Conservation (phyloP, 2,329 filamentous ascomycete genomes). For the Xylariales sp. region DNA sequence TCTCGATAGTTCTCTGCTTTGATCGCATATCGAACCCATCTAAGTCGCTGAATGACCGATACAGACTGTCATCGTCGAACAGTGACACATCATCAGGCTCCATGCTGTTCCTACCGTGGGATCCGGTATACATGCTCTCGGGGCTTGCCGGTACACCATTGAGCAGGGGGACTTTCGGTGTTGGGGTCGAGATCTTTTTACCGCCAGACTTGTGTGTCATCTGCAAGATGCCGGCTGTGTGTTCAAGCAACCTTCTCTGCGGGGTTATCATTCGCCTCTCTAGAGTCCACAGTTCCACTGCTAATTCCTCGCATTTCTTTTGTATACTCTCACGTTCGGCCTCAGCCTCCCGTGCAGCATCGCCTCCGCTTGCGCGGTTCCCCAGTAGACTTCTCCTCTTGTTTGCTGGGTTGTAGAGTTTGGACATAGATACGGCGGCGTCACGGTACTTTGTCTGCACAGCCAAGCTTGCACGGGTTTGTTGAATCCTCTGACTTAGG, state of each 20-base stretch:
- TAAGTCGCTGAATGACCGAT: constrained; percentile 62
- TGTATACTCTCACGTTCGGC: constrained; percentile 70
- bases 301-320: constrained; percentile 80
- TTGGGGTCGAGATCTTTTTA: constrained; percentile 42
- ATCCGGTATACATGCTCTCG: constrained; percentile 70
- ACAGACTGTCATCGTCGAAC: constrained; percentile 76
- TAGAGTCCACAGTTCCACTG: constrained; percentile 72
- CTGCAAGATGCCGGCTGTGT: constrained; percentile 89
- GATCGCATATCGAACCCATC: constrained; percentile 37
- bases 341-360: constrained; percentile 59
- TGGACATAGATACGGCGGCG: constrained; percentile 81
- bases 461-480: constrained; percentile 74
- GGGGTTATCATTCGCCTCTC: constrained; percentile 73
- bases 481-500: constrained; percentile 72
- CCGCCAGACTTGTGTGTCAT: constrained; percentile 72
- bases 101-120: constrained; percentile 55
- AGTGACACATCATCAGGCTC: constrained; percentile 54
- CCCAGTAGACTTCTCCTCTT: constrained; percentile 45
- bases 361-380: constrained; percentile 42
- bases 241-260: constrained; percentile 73
- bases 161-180: constrained; percentile 33
- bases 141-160: constrained; percentile 69
- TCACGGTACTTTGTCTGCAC: constrained; percentile 94
- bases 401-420: constrained; percentile 66
- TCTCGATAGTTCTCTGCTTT: constrained; percentile 46